Conservation (phyloP, 352 stramenopile genomes). For the Thalassiosira allenii region DNA sequence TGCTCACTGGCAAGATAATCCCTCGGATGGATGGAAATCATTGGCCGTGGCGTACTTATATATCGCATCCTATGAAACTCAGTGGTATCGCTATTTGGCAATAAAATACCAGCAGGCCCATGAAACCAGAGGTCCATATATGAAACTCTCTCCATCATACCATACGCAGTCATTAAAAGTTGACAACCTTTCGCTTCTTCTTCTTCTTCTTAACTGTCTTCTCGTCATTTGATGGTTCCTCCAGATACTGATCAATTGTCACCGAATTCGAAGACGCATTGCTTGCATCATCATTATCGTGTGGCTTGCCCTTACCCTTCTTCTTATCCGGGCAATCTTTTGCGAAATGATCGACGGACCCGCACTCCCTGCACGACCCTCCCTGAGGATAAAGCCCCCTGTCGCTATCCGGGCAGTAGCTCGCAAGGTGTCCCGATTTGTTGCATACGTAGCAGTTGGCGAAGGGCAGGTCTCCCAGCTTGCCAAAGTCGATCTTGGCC, state of each 20-base stretch:
- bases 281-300: slow-evolving; percentile 37
- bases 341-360: slow-evolving; percentile 66
- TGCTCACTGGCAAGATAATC: too few relatives aligned
- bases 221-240: slow-evolving; percentile 19
- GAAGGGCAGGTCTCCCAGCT: slow-evolving; percentile 68
- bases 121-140: too few relatives aligned
- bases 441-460: slow-evolving; percentile 80
- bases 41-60: too few relatives aligned
- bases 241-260: slow-evolving; percentile 60
- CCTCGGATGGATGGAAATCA: too few relatives aligned
- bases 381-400: slow-evolving; percentile 79
- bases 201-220: slow-evolving; percentile 24
- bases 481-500: slow-evolving; percentile 55
- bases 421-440: slow-evolving; percentile 72
- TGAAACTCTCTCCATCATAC: too few relatives aligned
- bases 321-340: slow-evolving; percentile 63
- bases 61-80: too few relatives aligned
- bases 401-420: slow-evolving; percentile 69
- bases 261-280: slow-evolving; percentile 25
- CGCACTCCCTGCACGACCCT: slow-evolving; percentile 73
- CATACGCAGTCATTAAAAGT: too few relatives aligned
- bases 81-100: too few relatives aligned
- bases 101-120: too few relatives aligned
- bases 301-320: slow-evolving; percentile 28
- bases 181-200: slow-evolving; percentile 63